Conservation (phyloP, 768 basidiomycete species). For the Trametes cinnabarina region DNA sequence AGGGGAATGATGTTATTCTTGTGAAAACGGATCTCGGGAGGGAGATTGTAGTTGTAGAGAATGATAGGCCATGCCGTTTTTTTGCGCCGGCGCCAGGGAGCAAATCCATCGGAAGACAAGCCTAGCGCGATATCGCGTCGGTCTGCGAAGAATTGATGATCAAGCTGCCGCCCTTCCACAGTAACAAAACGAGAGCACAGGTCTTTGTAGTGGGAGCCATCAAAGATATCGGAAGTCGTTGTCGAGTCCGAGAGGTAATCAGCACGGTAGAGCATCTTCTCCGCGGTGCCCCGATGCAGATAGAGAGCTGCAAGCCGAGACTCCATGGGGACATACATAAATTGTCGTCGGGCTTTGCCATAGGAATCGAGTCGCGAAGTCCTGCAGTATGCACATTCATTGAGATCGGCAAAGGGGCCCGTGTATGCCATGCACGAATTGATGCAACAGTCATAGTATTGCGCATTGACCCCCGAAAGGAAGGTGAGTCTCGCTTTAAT, state of each 20-base stretch:
- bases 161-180: constrained; percentile 25
- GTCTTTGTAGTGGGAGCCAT: constrained; percentile 34
- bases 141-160: constrained; percentile 35
- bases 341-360: constrained; percentile 27
- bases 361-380: constrained; percentile 24
- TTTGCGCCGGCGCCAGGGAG: constrained; percentile 33
- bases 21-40: constrained; percentile 38
- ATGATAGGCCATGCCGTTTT: constrained; percentile 41
- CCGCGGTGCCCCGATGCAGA: constrained; percentile 19
- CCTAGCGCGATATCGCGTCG: constrained; percentile 41
- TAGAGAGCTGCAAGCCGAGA: constrained; percentile 33
- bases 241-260: constrained; percentile 20
- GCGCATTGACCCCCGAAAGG: constrained; percentile 33
- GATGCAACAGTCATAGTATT: constrained; percentile 41
- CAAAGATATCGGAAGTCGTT: constrained; percentile 31
- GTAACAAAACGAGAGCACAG: constrained; percentile 26
- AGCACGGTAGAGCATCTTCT: constrained; percentile 32
- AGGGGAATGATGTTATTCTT: constrained; percentile 36
- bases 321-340: constrained; percentile 41
- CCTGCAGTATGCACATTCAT: constrained; percentile 37
- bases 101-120: constrained; percentile 42
- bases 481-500: constrained; percentile 24
- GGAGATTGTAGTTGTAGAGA: constrained; percentile 42
- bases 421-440: constrained; percentile 34
- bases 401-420: constrained; percentile 33